Percentiles rank a stretch among this genome's conserved stretches.
Conservation (phyloP, 257 asterid species). For the Echium plantagineum region DNA sequence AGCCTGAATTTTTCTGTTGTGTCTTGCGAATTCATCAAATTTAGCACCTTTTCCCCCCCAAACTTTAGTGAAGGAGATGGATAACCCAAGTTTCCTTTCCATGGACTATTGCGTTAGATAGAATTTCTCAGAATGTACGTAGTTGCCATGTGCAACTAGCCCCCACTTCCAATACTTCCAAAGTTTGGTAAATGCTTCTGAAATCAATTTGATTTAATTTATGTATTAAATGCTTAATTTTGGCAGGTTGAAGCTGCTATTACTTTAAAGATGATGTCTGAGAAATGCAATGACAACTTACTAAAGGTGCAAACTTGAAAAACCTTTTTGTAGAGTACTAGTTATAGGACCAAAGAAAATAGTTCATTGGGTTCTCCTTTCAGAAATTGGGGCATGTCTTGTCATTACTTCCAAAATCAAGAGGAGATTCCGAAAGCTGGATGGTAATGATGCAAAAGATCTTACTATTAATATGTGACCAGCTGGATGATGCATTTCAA, state of each 20-base stretch:
- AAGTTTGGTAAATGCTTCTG: neutral
- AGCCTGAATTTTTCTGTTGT: too few species aligned
- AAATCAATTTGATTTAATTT: neutral
- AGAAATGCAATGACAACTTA: conserved; percentile 40
- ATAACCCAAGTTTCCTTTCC: too few species aligned
- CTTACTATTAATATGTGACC: conserved; percentile 47
- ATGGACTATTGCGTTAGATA: too few species aligned
- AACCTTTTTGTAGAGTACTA: conserved; percentile 6
- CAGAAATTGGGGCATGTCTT: conserved; percentile 71
- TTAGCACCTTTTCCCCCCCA: too few species aligned
- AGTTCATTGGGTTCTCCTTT: conserved; percentile 22
- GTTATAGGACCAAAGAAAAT: conserved; percentile 14
- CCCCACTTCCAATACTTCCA: neutral
- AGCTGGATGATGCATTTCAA: conserved; percentile 60
- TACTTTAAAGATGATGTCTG: conserved; percentile 57
- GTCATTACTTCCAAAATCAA: conserved; percentile 76
- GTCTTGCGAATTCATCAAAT: too few species aligned
- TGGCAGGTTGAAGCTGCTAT: conserved; percentile 81
- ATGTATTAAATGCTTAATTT: neutral
- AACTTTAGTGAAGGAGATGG: too few species aligned
- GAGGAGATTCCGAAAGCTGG: conserved; percentile 85
- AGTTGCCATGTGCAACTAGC: neutral
- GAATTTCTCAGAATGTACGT: neutral
- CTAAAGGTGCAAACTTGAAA: conserved; percentile 42
- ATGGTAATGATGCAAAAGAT: conserved; percentile 58